Conservation (phyloP, 2,329 filamentous ascomycete species). For the Aspergillus tanneri region DNA sequence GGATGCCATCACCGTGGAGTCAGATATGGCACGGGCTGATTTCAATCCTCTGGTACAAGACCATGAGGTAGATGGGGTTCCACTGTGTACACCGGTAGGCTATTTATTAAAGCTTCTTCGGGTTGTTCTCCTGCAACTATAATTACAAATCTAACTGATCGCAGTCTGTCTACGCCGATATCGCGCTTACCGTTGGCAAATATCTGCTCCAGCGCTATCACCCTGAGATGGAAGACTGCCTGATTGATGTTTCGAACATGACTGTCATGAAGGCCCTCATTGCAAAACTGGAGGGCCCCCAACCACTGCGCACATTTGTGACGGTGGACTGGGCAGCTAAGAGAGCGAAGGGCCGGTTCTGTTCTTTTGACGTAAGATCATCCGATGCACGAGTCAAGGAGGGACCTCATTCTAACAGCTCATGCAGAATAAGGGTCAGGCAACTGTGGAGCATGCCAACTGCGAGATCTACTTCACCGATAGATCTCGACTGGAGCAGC, state of each 20-base stretch:
- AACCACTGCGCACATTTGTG: slow-evolving; percentile 16
- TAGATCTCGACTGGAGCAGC: not conserved
- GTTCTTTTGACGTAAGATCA: not conserved
- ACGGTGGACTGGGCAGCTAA: slow-evolving; percentile 19
- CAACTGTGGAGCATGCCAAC: not conserved
- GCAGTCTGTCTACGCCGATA: slow-evolving; percentile 26
- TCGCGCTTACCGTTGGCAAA: slow-evolving; percentile 21
- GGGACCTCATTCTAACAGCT: not conserved
- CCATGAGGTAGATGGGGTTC: slow-evolving; percentile 25
- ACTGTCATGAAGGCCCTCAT: slow-evolving; percentile 24
- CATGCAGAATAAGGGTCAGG: not conserved
- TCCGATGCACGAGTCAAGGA: not conserved
- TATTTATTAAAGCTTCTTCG: not conserved
- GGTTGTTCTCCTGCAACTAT: not conserved
- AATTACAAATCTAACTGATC: not conserved
- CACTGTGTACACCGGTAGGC: slow-evolving; percentile 21
- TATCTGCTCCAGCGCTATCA: slow-evolving; percentile 17
- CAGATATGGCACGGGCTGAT: slow-evolving; percentile 18
- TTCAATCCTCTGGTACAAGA: slow-evolving; percentile 21
- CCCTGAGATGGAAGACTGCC: slow-evolving; percentile 3
- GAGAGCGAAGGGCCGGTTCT: slow-evolving; percentile 4
- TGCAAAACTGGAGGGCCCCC: slow-evolving; percentile 10
- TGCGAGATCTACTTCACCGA: not conserved
- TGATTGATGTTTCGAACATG: slow-evolving; percentile 26
- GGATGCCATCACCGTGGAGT: slow-evolving; percentile 17